Conservation (phyloP, 75 land plant species). For the Picea sitchensis region DNA sequence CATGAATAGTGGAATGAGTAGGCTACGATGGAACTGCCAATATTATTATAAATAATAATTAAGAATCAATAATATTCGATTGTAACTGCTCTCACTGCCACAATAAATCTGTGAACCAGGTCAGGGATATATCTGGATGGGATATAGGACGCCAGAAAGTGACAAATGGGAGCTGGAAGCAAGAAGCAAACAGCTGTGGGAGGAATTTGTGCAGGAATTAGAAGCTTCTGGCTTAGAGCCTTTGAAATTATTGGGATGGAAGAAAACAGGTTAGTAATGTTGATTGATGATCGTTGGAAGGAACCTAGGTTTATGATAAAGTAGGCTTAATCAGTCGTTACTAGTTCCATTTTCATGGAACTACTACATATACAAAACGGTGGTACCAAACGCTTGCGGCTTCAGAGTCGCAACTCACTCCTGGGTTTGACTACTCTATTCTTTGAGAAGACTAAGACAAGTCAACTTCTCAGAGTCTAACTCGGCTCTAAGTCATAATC, state of each 20-base stretch:
- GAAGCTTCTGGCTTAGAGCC: constrained; percentile 59
- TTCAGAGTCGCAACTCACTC: too few species aligned
- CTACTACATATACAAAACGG: too few species aligned
- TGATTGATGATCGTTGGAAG: background rate
- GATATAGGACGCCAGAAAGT: constrained; percentile 60
- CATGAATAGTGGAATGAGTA: too few species aligned
- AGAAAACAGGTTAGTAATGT: constrained; percentile 67
- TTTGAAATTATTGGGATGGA: constrained; percentile 65
- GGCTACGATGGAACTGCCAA: too few species aligned
- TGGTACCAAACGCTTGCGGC: too few species aligned
- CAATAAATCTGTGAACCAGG: constrained; percentile 30
- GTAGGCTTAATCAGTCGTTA: too few species aligned
- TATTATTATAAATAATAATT: too few species aligned
- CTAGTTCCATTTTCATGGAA: too few species aligned
- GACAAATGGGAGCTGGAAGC: constrained; percentile 68
- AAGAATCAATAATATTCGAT: background rate
- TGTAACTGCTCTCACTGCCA: background rate
- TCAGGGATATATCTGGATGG: constrained; percentile 98
- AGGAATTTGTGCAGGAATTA: constrained; percentile 49
- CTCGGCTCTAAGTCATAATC: too few species aligned
- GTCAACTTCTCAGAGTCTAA: too few species aligned
- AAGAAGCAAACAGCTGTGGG: constrained; percentile 83
- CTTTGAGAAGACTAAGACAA: too few species aligned
- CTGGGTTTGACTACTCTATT: too few species aligned
- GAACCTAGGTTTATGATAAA: background rate